Base-by-base conservation (phyloP, 441 rosid species). In the Adansonia rubrostipa region DNA sequence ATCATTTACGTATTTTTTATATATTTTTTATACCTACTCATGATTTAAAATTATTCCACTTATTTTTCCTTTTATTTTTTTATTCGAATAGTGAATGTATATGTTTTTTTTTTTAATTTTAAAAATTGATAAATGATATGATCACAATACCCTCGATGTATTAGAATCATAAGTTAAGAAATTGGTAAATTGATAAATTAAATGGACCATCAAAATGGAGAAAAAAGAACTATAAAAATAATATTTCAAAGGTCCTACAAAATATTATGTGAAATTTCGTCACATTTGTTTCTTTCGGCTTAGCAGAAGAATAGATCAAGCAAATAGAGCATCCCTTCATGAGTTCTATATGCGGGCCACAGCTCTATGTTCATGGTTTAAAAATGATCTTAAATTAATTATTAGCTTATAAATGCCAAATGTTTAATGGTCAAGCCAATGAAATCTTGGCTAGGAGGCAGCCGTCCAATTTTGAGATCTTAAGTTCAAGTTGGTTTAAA, bases 201-300 rank as follows among this genome's bases (percentile, higher is more conserved):
- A 19, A 68, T 13, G 20, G 17, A 20, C n/a, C 36, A 68, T 5
- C 1, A 19, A 70, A 48, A 70, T 20, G 1, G 5, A 11, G 2
- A 5, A 48, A 45, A 42, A 17, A n/a, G 4, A n/a, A 3, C 1
- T 8, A 10, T 47, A 14, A 1, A 9, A n/a, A 14, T 20, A 33
- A 15, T 71, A 51, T 71, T 36, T 54, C 5, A 71, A 71, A 54
- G 75, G 75, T 33, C 75, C 63, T 71, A n/a, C 75, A 71, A 33
- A 33, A 71, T 19, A 53, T 71, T 28, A 36, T 24, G 19, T 14
- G 13, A 71, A 71, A 24, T 50, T 71, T 50, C 50, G 57, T 17
- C 58, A 48, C 6, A 69, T 48, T 6, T 71, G 19, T 50, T 48
- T 70, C 44, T 24, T 70, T 70, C n/a, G 71, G 53, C 71, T 67